Evolutionary conservation across 495 filamentous ascomycete genomes (phyloP), one percentile per base, ranked within the genome.

Genomic region (Xylaria sp.): DNA sequence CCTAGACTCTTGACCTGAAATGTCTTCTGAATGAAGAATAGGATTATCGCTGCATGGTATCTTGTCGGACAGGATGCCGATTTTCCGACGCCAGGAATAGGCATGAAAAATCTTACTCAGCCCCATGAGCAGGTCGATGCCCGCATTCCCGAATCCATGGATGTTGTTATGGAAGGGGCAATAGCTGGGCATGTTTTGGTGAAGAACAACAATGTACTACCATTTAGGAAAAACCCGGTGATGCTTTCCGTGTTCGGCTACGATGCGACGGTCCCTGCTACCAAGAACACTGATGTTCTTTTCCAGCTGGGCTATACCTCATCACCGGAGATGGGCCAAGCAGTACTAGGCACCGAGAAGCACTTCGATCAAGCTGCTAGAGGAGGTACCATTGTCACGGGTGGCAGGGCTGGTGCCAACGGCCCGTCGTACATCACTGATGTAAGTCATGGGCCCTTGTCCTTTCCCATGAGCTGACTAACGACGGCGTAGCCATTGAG

Each of bases 21-120:
- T 7, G 15, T 21, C 37, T 21, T 21, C 75, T 75, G 48, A 72
- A 43, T 11, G 7, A 3, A 67, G 40, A 44, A 14, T 58, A 90
- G 95, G 59, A 84, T 88, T 43, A 66, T 90, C 14, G 85, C 89
- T n/a, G 70, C 86, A 0, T 91, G 86, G 86, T 90, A 88, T 61
- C 78, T 85, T 35, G 72, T 87, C 31, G 83, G 85, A 31, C 87
- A 88, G 65, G 84, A 89, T 71, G 70, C 68, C 37, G 79, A 79
- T 61, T 88, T 87, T 72, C 87, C 87, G 31, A 67, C n/a, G 9
- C 80, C 77, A 0, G 86, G 80, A 19, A 77, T 85, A 61, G 88
- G 82, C 31, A 85, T 84, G 82, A 52, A 82, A 75, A 71, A 90
- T 84, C 76, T 91, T 80, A 83, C 87, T 74, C 50, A 80, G 73